These are phyloP conservation scores for Fusarium duplospermum DNA, from an alignment of 2,329 filamentous ascomycete genomes.

Conservation along the genomic window DNA sequence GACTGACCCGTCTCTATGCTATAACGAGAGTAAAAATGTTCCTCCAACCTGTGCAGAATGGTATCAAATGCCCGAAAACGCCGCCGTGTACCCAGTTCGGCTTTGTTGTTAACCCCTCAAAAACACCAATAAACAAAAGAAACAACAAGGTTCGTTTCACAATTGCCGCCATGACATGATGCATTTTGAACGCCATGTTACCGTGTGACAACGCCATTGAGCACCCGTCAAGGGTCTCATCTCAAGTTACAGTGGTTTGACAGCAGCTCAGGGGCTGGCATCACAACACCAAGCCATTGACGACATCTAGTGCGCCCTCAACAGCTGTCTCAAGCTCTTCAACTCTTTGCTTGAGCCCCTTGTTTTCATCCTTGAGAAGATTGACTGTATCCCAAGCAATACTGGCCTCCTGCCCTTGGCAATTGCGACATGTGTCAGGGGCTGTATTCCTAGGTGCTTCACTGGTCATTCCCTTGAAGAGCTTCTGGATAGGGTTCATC, in stretches of 20 bases:
- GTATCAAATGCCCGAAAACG: conserved; percentile 44
- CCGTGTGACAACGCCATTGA: conserved; percentile 16
- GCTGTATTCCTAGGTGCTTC: conserved; percentile 43
- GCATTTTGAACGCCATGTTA: conserved; percentile 21
- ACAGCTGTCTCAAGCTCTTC: conserved; percentile 69
- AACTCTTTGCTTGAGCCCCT: conserved; percentile 68
- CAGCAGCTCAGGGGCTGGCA: conserved; percentile 1
- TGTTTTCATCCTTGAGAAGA: conserved; percentile 71
- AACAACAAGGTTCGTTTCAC: conserved; percentile 3
- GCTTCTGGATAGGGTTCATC: conserved; percentile 55
- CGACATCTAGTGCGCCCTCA: conserved; percentile 69
- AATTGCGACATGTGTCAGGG: conserved; percentile 62
- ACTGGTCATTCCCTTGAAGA: conserved; percentile 57
- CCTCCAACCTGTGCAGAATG: conserved; percentile 39
- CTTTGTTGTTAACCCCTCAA: conserved; percentile 13
- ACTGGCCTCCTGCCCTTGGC: conserved; percentile 67
- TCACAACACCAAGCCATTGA: conserved; percentile 65
- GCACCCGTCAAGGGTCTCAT: conserved; percentile 22
- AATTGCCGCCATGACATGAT: conserved; percentile 10
- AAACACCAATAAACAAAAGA: conserved; percentile 32
- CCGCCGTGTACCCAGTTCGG: conserved; percentile 28
- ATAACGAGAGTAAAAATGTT: conserved; percentile 34
- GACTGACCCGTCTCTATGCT: conserved; percentile 28
- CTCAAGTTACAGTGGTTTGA: conserved; percentile 9
- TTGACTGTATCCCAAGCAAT: conserved; percentile 75